Evolutionary conservation across 2,329 filamentous ascomycete genomes (phyloP).

Genomic region (Dothideomycetes sp.): DNA sequence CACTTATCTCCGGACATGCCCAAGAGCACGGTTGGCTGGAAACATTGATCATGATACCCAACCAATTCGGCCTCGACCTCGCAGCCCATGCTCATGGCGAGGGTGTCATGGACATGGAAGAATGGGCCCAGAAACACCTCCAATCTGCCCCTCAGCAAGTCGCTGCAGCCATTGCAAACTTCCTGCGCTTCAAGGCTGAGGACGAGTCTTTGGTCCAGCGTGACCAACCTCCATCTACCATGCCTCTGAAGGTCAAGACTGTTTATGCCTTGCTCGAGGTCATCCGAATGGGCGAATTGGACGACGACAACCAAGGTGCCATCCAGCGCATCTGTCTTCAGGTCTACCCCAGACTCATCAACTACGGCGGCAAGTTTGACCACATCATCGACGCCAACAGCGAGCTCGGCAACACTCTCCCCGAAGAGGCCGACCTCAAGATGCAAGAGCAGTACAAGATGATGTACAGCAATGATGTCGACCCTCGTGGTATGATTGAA

Average conservation of each 20-base stretch:
- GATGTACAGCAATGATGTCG: slow-evolving; percentile 89
- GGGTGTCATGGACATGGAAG: slow-evolving; percentile 65
- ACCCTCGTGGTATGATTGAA: slow-evolving; percentile 75
- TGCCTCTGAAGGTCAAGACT: slow-evolving; percentile 67
- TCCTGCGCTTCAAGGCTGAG: slow-evolving; percentile 73
- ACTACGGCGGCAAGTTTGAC: slow-evolving; percentile 69
- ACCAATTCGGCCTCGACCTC: slow-evolving; percentile 78
- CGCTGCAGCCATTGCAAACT: slow-evolving; percentile 62
- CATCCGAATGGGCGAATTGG: slow-evolving; percentile 46
- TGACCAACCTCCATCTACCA: slow-evolving; percentile 56
- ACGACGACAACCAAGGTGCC: slow-evolving; percentile 59
- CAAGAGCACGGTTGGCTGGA: slow-evolving; percentile 76
- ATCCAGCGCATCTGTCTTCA: slow-evolving; percentile 84
- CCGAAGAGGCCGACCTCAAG: slow-evolving; percentile 66
- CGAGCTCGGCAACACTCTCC: slow-evolving; percentile 67
- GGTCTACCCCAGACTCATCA: slow-evolving; percentile 86
- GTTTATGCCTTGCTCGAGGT: slow-evolving; percentile 72
- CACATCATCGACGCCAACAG: slow-evolving; percentile 83
- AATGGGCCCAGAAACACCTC: slow-evolving; percentile 66
- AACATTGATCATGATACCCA: slow-evolving; percentile 64
- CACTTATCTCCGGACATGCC: slow-evolving; percentile 67
- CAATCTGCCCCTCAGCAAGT: slow-evolving; percentile 42
- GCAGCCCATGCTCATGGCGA: slow-evolving; percentile 76
- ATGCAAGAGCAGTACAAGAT: slow-evolving; percentile 98
- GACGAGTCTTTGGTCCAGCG: slow-evolving; percentile 68